Base-by-base conservation (phyloP, 441 rosid genomes). In the Theobroma grandiflorum region DNA sequence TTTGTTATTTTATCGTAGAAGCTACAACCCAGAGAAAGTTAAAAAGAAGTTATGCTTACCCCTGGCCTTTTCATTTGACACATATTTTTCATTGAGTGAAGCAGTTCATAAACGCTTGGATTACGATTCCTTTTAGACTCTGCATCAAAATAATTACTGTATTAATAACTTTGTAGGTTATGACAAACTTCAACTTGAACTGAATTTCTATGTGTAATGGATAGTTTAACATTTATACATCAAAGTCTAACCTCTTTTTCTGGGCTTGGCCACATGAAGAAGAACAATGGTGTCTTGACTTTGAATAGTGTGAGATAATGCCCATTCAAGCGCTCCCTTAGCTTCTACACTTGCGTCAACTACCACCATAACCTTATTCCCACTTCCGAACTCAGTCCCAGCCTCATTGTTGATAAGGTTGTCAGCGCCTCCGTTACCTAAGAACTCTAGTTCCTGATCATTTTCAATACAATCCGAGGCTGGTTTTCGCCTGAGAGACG, bases 261-360 rank as follows among this genome's bases (percentile, higher is more conserved):
- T 85, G 16, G 90, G 80, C 75, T 86, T 88, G 83, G 83, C 78
- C 57, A 91, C 88, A 80, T 84, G 89, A 2, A 96, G 79, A 47
- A 96, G 92, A 83, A 93, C 76, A 55, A 96, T 80, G 75, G 87
- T 86, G 78, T 92, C 98, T 35, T 91, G 90, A 75, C 79, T 67
- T 81, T 94, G 98, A 73, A 93, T 75, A 45, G 95, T 87, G 75
- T 94, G 96, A 26, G 97, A 85, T 71, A 96, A 79, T 8, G 98
- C 94, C 99, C 98, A 91, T 76, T 94, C 95, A 71, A 94, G 89
- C 71, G 98, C 97, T 55, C 91, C 97, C 42, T 85, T 92, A 1
- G 98, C 91, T 79, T 93, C 98, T 68, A 85, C 74, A 75, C 89
- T 94, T 15, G 93, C 89, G 71, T 94, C 96, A 18, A 94, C 98